Evolutionary conservation across 1,139 yeast species (phyloP).

Genomic region (Barnettozyma hawaiiensis): DNA sequence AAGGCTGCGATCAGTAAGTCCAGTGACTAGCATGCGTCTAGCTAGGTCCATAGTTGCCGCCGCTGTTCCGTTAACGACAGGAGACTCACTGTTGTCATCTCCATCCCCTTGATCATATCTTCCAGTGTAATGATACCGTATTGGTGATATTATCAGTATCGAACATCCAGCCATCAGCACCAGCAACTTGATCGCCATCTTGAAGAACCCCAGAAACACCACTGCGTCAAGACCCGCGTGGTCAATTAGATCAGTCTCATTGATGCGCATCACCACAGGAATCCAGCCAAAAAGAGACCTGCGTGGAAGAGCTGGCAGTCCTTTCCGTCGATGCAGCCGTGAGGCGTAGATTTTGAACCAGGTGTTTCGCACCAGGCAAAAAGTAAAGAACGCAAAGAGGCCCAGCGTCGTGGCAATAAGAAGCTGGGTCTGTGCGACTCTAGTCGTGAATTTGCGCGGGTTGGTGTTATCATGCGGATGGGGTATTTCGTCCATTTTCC

Average conservation of each 20-base stretch:
- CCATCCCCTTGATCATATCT: conserved; percentile 33
- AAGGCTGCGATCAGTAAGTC: neutral
- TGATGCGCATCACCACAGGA: conserved; percentile 52
- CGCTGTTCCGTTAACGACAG: neutral
- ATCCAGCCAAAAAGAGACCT: conserved; percentile 75
- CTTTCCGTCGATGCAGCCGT: conserved; percentile 33
- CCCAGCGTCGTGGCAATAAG: conserved; percentile 62
- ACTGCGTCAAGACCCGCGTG: conserved; percentile 93
- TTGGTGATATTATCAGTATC: conserved; percentile 56
- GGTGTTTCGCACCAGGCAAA: conserved; percentile 56
- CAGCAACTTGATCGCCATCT: conserved; percentile 60
- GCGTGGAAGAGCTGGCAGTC: conserved; percentile 40
- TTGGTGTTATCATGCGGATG: conserved; percentile 18
- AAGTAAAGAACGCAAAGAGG: conserved; percentile 52
- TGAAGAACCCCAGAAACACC: conserved; percentile 72
- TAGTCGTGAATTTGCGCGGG: conserved; percentile 37
- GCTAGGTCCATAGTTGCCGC: neutral
- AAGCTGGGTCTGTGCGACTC: conserved; percentile 45
- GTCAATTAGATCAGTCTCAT: conserved; percentile 73
- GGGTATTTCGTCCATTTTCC: neutral
- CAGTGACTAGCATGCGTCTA: neutral
- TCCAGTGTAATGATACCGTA: conserved; percentile 65
- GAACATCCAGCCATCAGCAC: conserved; percentile 51
- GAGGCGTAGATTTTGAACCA: conserved; percentile 73
- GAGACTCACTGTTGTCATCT: conserved; percentile 15